Evolutionary conservation across 306 rosid genomes (phyloP), one percentile per base, ranked within the genome.

Genomic region (Ammopiptanthus mongolicus): DNA sequence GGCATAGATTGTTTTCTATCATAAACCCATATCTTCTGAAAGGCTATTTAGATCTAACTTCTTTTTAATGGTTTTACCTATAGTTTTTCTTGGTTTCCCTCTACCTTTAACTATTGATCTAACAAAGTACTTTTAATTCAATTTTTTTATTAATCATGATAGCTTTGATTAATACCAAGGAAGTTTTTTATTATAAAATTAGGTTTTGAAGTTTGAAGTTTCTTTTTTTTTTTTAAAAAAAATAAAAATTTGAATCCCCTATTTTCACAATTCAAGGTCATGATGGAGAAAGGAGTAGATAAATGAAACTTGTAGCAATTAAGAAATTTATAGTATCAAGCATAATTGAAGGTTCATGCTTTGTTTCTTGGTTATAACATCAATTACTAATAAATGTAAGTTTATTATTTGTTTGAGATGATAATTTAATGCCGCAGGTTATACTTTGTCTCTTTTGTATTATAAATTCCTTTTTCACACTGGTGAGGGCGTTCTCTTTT

Each of bases 401-500:
- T 65, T 72, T 21, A 61, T 71, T 59, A 47, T 75, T 65, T 70
- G 11, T 46, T 73, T 77, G 69, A 46, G 33, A 75, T 71, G 73
- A 21, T 65, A 73, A 72, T 67, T 67, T 75, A 47, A 72, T 75
- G 53, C 41, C 69, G 79, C 97, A 94, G 98, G 89, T 70, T 83
- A 86, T 88, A 78, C 89, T 94, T 17, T 80, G 88, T 86, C 79
- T 91, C 80, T 94, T 94, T 83, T 91, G 96, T 74, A 28, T 87
- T 68, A 51, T 83, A 82, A 94, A 94, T 85, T 91, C 98, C 71
- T 61, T 85, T 84, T 86, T 94, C 82, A 94, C 98, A 60, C 78
- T 94, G 90, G 84, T 86, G 88, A 94, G 98, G 78, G 95, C 98
- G 29, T 94, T 94, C 89, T 88, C 93, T 81, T 94, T 94, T 84